A percentile compares a stretch with the other conserved stretches of the same genome.
Conservation (phyloP, 345 rosid genomes). For the Citrus mangshanensis region DNA sequence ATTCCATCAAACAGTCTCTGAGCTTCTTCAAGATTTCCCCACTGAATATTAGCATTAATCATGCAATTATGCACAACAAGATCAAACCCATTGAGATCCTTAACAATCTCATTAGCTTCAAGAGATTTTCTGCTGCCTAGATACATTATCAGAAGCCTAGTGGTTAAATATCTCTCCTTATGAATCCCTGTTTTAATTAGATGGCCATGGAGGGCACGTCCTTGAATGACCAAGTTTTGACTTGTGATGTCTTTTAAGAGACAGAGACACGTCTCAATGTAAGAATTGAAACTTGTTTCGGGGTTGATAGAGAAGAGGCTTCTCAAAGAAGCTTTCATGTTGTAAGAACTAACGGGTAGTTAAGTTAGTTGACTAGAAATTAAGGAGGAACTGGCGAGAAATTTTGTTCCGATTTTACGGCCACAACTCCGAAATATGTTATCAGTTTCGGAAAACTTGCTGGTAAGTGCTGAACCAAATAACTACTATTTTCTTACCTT, state of each 20-base stretch:
- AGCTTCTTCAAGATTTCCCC: constrained; percentile 49
- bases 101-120: constrained; percentile 42
- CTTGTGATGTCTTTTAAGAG: constrained; percentile 27
- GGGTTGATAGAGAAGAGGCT: constrained; percentile 20
- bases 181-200: constrained; percentile 43
- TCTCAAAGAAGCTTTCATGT: constrained; percentile 34
- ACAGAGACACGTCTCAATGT: constrained; percentile 22
- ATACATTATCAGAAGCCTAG: constrained; percentile 53
- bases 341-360: constrained; percentile 10
- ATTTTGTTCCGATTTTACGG: too few species aligned
- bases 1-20: constrained; percentile 52
- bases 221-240: constrained; percentile 33
- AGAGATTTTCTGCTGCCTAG: constrained; percentile 27
- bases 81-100: constrained; percentile 46
- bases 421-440: too few species aligned
- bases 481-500: too few species aligned
- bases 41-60: constrained; percentile 27
- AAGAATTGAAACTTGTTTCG: constrained; percentile 23
- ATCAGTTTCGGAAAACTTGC: too few species aligned
- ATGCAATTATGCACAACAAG: constrained; percentile 46
- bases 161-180: constrained; percentile 36
- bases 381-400: neutral
- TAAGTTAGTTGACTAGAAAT: constrained; percentile 19
- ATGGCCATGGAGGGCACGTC: constrained; percentile 41
- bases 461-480: too few species aligned